Percentiles rank a stretch among this genome's conserved stretches.
Conservation (phyloP, 768 basidiomycete species). For the Nevesoporus exiguus region DNA sequence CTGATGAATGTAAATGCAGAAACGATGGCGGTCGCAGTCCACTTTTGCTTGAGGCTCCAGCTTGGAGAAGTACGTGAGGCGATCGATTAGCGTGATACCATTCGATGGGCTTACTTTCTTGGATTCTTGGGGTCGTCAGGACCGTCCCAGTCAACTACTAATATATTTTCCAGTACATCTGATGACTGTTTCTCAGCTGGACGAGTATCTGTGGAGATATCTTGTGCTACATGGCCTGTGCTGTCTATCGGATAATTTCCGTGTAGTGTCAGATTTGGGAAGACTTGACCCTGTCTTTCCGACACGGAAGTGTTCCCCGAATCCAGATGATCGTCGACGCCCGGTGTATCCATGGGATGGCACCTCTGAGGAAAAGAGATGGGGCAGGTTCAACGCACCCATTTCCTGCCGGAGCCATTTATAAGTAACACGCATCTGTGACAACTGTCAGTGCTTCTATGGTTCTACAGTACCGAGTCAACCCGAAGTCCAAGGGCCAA, state of each 20-base stretch:
- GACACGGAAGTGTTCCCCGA: background rate
- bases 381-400: background rate
- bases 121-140: conserved; percentile 57
- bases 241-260: background rate
- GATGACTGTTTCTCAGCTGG: background rate
- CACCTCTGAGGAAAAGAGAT: background rate
- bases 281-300: background rate
- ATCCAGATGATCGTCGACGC: background rate
- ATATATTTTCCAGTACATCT: background rate
- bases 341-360: background rate
- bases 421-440: no score
- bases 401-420: no score
- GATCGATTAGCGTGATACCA: background rate
- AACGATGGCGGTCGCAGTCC: conserved; percentile 62
- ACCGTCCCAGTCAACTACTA: conserved; percentile 62
- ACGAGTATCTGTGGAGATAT: background rate
- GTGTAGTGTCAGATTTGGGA: conserved; percentile 10
- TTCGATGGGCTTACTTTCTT: conserved; percentile 42
- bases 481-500: no score
- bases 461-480: no score
- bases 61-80: conserved; percentile 30
- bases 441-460: no score
- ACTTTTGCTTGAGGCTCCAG: conserved; percentile 58
- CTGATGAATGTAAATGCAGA: conserved; percentile 67
- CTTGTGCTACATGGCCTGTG: background rate